Evolutionary conservation across 2,329 filamentous ascomycete species (phyloP).

Genomic region (Clonostachys byssicola): DNA sequence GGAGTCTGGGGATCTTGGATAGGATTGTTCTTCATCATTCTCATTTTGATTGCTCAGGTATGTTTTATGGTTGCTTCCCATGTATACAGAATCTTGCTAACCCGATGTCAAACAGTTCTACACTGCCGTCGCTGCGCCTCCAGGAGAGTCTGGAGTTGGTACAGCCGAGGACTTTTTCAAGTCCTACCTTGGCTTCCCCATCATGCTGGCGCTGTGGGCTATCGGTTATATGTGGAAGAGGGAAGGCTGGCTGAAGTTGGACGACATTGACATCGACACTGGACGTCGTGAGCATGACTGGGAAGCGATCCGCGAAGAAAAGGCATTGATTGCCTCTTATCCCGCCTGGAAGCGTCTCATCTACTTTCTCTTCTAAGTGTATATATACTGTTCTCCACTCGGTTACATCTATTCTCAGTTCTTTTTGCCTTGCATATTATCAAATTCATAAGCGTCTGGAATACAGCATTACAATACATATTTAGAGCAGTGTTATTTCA

Average conservation of each 20-base stretch:
- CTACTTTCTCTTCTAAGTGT: constrained; percentile 30
- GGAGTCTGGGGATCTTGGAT: constrained; percentile 63
- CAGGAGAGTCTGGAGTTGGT: constrained; percentile 22
- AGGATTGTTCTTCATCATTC: constrained; percentile 51
- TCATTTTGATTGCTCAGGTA: constrained; percentile 52
- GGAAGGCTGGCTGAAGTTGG: constrained; percentile 49
- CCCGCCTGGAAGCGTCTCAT: constrained; percentile 43
- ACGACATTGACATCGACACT: constrained; percentile 64
- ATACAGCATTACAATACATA: no score
- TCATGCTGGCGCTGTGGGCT: constrained; percentile 52
- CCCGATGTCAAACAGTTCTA: constrained; percentile 32
- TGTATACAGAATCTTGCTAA: constrained; percentile 16
- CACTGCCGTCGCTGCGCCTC: constrained; percentile 35
- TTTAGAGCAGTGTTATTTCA: no score
- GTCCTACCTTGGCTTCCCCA: constrained; percentile 47
- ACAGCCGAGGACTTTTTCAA: constrained; percentile 52
- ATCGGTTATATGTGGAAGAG: constrained; percentile 64
- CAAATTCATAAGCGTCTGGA: no score
- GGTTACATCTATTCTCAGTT: no score
- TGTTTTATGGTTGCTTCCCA: constrained; percentile 16
- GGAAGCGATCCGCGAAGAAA: constrained; percentile 55
- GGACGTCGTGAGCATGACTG: constrained; percentile 63
- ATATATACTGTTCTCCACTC: background rate
- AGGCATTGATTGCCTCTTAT: constrained; percentile 41
- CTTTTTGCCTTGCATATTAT: no score